These are phyloP conservation scores for Rhizopogon sp. DNA, from an alignment of 768 basidiomycete genomes.

Conservation along the genomic window DNA sequence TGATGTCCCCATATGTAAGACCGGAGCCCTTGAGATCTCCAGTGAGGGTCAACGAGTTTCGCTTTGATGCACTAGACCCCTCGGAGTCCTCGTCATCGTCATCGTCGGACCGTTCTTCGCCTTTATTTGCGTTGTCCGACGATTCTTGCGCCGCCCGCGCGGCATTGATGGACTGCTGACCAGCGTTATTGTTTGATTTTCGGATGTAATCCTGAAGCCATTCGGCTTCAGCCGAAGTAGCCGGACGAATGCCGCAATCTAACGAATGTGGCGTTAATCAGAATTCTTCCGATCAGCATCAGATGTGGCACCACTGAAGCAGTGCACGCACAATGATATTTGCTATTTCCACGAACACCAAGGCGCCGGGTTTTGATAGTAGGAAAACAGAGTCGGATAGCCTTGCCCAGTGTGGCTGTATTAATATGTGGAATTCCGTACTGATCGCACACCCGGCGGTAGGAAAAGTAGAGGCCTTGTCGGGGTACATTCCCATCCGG, in stretches of 20 bases:
- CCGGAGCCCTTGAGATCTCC: slow-evolving; percentile 54
- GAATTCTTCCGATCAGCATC: slow-evolving; percentile 25
- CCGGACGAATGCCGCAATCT: slow-evolving; percentile 92
- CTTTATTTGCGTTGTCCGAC: slow-evolving; percentile 50
- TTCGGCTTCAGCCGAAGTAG: slow-evolving; percentile 87
- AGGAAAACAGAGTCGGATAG: slow-evolving; percentile 88
- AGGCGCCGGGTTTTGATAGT: slow-evolving; percentile 93
- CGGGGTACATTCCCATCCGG: slow-evolving; percentile 92
- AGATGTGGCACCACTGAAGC: slow-evolving; percentile 29
- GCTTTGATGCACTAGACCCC: slow-evolving; percentile 68
- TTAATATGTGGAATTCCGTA: slow-evolving; percentile 94
- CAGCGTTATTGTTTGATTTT: slow-evolving; percentile 84
- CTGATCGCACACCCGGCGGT: slow-evolving; percentile 85
- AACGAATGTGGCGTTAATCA: slow-evolving; percentile 23
- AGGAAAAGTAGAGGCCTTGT: slow-evolving; percentile 92
- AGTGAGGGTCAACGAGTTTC: slow-evolving; percentile 65
- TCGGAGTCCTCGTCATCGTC: slow-evolving; percentile 87
- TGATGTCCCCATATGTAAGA: slow-evolving; percentile 57
- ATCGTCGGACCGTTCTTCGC: slow-evolving; percentile 74
- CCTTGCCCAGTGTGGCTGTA: slow-evolving; percentile 93
- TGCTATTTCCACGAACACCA: slow-evolving; percentile 91
- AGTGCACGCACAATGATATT: slow-evolving; percentile 81
- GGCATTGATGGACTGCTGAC: slow-evolving; percentile 70
- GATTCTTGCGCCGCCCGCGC: slow-evolving; percentile 68
- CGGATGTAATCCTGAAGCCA: slow-evolving; percentile 91